A percentile compares a stretch with the other conserved stretches of the same genome.
Conservation (phyloP, 352 stramenopile species). For the Globisporangium irregulare region DNA sequence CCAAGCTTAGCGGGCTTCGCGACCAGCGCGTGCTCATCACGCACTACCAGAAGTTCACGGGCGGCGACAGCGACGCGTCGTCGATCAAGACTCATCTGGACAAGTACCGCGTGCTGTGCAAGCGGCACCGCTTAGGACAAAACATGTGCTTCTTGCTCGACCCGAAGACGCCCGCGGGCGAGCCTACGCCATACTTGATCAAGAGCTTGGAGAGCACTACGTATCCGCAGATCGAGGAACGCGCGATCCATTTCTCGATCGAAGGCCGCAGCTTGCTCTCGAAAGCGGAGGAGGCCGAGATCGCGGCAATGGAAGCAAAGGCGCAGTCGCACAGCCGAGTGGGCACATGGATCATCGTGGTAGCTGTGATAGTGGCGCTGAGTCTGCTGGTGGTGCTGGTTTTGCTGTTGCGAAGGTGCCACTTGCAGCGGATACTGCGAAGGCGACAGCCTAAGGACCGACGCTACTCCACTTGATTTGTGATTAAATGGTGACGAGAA, state of each 20-base stretch:
- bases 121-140: constrained; percentile 49
- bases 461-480: constrained; percentile 8
- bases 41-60: constrained; percentile 72
- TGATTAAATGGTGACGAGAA: not conserved
- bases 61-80: constrained; percentile 46
- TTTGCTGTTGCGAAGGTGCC: not conserved
- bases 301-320: constrained; percentile 4
- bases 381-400: not conserved
- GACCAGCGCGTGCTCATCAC: constrained; percentile 56
- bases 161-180: constrained; percentile 36
- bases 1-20: constrained; percentile 18
- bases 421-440: not conserved
- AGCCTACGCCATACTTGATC: constrained; percentile 42
- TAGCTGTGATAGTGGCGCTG: not conserved
- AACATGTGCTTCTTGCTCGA: constrained; percentile 64
- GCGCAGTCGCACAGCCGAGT: not conserved
- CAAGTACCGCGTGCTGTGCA: constrained; percentile 64
- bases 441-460: constrained; percentile 7
- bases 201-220: constrained; percentile 52
- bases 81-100: constrained; percentile 49
- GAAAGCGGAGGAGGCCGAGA: constrained; percentile 36
- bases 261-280: constrained; percentile 59
- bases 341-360: not conserved
- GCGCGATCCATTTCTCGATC: constrained; percentile 74
- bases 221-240: constrained; percentile 50